Base-by-base conservation (phyloP, 495 filamentous ascomycete species). In the Hamigera avellanea region DNA sequence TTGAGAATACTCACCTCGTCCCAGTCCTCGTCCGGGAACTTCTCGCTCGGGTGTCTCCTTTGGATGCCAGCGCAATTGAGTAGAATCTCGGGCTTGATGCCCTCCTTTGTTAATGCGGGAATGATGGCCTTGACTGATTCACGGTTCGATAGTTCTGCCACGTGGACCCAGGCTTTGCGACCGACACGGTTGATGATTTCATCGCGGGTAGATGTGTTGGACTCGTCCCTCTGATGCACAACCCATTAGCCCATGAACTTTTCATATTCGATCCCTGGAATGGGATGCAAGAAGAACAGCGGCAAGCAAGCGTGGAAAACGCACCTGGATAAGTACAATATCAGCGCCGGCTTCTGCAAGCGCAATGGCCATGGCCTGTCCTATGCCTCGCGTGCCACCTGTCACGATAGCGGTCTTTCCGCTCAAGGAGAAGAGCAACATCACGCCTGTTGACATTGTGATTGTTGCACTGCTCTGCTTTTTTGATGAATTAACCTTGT, bases 21-120 rank as follows among this genome's bases (percentile, higher is more conserved):
- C 73, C 86, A 95, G 62, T 93, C 86, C 31, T 68, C 62, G 43
- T 82, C 75, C 0, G 87, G 88, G 58, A 95, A 95, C 41, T 69
- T 38, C 33, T 86, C 74, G 32, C 78, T 73, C 0, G 87, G 73
- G 49, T 93, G 82, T 8, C 88, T 70, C 19, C 78, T 67, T 51
- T 93, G 83, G 56, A 94, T 87, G 13, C 86, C 86, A 8, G 83
- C 87, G 56, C 81, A 86, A 62, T 87, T 93, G 36, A 93, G 61
- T 2, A 94, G 70, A 49, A 93, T 86, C 43, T 78, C 53, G 46
- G 51, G 81, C 68, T 53, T 70, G 44, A 60, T 73, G 58, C 23
- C 74, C 46, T 78, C 74, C 19, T 64, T 57, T 7, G 80, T 59
- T 26, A 93, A 57, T 4, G 54, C 47, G 9, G 82, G 78, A 12